A percentile compares a stretch with the other conserved stretches of the same genome.
Conservation (phyloP, 352 stramenopile species). For the Thraustochytrium striatum region DNA sequence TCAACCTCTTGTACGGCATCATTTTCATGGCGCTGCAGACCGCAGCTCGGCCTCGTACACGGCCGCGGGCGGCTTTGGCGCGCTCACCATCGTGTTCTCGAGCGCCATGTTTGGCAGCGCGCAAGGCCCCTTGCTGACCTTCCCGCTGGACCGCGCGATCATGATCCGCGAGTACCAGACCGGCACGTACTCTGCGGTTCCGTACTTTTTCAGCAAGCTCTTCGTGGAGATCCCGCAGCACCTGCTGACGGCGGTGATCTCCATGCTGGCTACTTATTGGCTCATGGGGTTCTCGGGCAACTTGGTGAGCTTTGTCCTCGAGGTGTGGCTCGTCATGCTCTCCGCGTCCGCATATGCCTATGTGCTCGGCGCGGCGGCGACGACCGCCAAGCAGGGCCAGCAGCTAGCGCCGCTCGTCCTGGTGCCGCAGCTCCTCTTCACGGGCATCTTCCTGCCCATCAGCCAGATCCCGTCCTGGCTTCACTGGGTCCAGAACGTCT, state of each 20-base stretch:
- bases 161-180: conserved; percentile 69
- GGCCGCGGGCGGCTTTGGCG: conserved; percentile 46
- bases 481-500: conserved; percentile 65
- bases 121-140: conserved; percentile 45
- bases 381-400: conserved; percentile 60
- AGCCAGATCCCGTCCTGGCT: conserved; percentile 54
- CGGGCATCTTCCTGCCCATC: conserved; percentile 59
- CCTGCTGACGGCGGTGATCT: conserved; percentile 53
- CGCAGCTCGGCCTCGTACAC: conserved; percentile 37
- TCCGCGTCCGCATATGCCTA: conserved; percentile 58
- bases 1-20: conserved; percentile 52
- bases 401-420: conserved; percentile 65
- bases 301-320: conserved; percentile 59
- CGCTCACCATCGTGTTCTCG: conserved; percentile 47
- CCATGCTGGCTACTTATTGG: conserved; percentile 57
- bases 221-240: conserved; percentile 57
- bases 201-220: conserved; percentile 65
- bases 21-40: conserved; percentile 46
- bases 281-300: conserved; percentile 59
- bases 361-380: conserved; percentile 60
- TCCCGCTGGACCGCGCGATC: conserved; percentile 63
- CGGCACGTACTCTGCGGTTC: conserved; percentile 60
- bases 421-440: conserved; percentile 69
- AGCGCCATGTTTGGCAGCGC: conserved; percentile 20
- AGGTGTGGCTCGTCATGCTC: conserved; percentile 55